These are phyloP conservation scores for Melanomma pulvis-pyrius DNA, from an alignment of 495 filamentous ascomycete species.

Conservation along the genomic window DNA sequence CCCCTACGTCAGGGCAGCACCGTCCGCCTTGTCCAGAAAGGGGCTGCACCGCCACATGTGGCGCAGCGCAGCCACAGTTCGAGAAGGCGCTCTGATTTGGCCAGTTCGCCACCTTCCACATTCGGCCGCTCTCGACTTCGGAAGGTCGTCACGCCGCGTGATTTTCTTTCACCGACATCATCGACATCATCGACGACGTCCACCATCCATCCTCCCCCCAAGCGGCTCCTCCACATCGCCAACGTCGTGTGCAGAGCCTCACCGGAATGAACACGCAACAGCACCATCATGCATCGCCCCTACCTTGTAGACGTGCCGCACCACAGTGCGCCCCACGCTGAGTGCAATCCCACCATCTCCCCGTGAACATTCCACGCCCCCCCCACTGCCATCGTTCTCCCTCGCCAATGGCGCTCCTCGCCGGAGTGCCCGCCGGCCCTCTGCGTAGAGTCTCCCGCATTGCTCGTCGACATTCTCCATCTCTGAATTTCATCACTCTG, in stretches of 20 bases:
- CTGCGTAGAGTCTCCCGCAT: constrained; percentile 34
- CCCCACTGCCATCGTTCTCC: no score
- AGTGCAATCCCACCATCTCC: not conserved
- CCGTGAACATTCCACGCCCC: not conserved
- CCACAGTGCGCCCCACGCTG: not conserved
- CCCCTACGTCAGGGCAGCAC: not conserved
- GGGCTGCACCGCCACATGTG: not conserved
- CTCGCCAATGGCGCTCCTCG: not conserved
- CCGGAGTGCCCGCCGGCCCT: constrained; percentile 9
- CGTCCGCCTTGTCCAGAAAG: not conserved
- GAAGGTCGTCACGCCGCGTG: no score
- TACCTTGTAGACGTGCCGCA: not conserved
- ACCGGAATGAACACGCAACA: no score
- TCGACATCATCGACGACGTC: no score
- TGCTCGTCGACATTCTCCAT: constrained; percentile 48
- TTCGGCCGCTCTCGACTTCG: no score
- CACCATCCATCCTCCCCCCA: no score
- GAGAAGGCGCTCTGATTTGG: not conserved
- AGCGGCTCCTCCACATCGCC: no score
- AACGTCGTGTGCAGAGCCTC: no score
- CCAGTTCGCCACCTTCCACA: no score
- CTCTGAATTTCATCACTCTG: constrained; percentile 75
- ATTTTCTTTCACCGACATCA: no score
- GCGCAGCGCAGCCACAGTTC: not conserved
- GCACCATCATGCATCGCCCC: not conserved